Base-by-base conservation (phyloP, 805 yeast species). In the Candida golubevii region DNA sequence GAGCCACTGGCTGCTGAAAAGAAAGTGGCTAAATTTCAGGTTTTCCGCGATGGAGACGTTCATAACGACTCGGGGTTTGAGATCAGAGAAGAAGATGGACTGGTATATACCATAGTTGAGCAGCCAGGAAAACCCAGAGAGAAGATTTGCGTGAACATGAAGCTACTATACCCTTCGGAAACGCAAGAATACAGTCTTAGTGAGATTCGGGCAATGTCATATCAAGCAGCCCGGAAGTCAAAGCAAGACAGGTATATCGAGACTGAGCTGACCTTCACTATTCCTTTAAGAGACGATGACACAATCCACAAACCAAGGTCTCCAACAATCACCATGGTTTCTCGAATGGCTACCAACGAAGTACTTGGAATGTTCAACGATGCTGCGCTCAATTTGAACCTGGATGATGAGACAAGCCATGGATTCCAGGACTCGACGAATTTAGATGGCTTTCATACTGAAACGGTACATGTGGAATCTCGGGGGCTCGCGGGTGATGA, bases 291-390 rank as follows among this genome's bases (percentile, higher is more conserved):
- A 43, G 77, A 72, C 53, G 64, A 56, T 26, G 56, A 54, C 32
- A 41, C 55, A 2, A 34, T 50, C 1, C 47, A 48, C 26, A 56
- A 60, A 28, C 75, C 79, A 3, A 67, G 71, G 11, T 84, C 95
- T 0, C 95, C 95, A 0, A 88, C 96, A 0, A 75, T 85, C 50
- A 89, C 97, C 0, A 66, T 83, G 57, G 83, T 76, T 58, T 84
- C 96, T 0, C 79, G 80, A 40, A 79, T 81, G 55, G 91, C 96
- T 2, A 76, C 80, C 45, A 77, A 79, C 43, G 96, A 88, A 53
- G 82, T 88, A 0, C 69, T 77, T 49, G 75, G 78, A 12, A 85
- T 88, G 88, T 85, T 88, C 59, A 86, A 83, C 56, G 79, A 75
- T 39, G 78, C 79, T 0, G 63, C 72, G 3, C 51, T 56, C 9